phyloP scores from a whole-genome alignment of 2,329 filamentous ascomycete genomes.

The Triangularia verruculosa region DNA sequence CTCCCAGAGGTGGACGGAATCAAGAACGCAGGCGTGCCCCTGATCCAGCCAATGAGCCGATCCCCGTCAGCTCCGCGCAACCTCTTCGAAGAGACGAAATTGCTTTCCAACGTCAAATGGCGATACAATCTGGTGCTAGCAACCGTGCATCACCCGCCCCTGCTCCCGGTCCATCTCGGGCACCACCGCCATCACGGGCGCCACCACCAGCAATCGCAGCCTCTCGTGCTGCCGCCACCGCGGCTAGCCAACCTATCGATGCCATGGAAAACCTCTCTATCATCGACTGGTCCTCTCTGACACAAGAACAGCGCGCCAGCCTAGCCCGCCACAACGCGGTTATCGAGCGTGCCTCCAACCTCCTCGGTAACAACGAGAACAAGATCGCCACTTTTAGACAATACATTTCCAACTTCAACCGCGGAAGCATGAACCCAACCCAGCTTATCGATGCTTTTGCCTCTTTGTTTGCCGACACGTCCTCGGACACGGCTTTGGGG shows the following conservation, averaged over 20 bases:
- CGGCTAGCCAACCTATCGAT: constrained; percentile 28
- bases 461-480: constrained; percentile 73
- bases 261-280: constrained; percentile 53
- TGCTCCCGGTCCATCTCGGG: constrained; percentile 18
- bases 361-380: constrained; percentile 71
- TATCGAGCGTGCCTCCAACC: constrained; percentile 75
- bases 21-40: constrained; percentile 60
- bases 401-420: constrained; percentile 75
- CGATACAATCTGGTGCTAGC: constrained; percentile 65
- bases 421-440: constrained; percentile 64
- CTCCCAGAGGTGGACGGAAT: constrained; percentile 41
- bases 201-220: constrained; percentile 1
- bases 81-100: constrained; percentile 81
- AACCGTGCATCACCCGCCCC: constrained; percentile 35
- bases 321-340: constrained; percentile 78
- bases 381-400: constrained; percentile 78
- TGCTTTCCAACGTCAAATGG: constrained; percentile 87
- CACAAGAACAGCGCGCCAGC: constrained; percentile 77
- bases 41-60: constrained; percentile 80
- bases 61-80: constrained; percentile 74
- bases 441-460: constrained; percentile 87
- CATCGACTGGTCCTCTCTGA: constrained; percentile 50
- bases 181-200: neutral
- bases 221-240: constrained; percentile 20
- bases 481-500: constrained; percentile 70